Percentiles rank a stretch among this genome's conserved stretches.
Conservation (phyloP, 2,329 filamentous ascomycete species). For the Chaetomiaceae sp. region DNA sequence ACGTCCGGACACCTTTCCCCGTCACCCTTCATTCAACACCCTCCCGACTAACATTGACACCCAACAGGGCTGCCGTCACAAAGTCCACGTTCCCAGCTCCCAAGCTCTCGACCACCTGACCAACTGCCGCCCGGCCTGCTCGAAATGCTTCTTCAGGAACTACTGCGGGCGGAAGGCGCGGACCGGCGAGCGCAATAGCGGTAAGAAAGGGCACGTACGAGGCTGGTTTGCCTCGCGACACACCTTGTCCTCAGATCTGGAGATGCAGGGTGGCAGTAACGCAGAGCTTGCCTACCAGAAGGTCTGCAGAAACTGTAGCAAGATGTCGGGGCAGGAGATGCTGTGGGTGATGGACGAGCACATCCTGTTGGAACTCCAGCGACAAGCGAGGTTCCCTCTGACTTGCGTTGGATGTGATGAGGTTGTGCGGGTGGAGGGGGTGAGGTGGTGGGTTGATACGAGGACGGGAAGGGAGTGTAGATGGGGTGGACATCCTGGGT, state of each 20-base stretch:
- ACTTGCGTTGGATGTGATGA: neutral
- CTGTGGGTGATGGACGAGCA: neutral
- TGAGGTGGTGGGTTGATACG: slow-evolving; percentile 4
- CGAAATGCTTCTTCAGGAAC: neutral
- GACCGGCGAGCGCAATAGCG: neutral
- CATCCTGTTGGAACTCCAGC: neutral
- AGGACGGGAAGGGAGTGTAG: neutral
- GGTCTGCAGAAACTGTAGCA: neutral
- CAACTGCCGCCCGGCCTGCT: neutral
- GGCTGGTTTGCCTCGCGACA: no score
- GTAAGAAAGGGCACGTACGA: neutral
- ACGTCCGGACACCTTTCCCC: neutral
- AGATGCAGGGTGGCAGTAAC: no score
- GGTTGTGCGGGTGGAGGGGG: neutral
- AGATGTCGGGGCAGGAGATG: neutral
- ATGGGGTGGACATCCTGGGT: slow-evolving; percentile 7
- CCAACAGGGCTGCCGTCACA: neutral
- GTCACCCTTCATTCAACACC: no score
- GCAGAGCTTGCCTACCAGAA: no score
- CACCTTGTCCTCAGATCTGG: no score
- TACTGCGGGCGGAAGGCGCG: neutral
- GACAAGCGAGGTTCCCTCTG: neutral
- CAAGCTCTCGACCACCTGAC: neutral
- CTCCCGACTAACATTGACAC: neutral
- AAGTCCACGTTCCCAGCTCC: neutral